Percentiles rank a stretch among this genome's conserved stretches.
These are phyloP conservation scores for Chenopodium album DNA, from an alignment of 148 eudicot species.

Conservation along the genomic window DNA sequence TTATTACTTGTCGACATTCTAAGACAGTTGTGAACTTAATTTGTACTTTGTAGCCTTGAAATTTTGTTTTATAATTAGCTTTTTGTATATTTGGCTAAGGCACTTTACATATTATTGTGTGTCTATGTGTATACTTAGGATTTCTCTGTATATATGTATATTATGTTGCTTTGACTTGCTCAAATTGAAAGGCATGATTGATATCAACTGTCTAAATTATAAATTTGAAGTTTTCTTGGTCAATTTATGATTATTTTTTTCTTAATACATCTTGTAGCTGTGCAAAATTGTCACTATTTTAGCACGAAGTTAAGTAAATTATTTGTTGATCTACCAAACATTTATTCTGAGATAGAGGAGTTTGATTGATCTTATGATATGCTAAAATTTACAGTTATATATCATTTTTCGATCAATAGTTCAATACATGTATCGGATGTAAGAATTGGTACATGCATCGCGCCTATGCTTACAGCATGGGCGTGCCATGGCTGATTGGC, in stretches of 20 bases:
- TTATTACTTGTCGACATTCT: constrained; percentile 2
- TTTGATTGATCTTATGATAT: too few relatives aligned
- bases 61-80: background rate
- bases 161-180: background rate
- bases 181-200: background rate
- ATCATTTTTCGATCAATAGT: too few relatives aligned
- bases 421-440: too few relatives aligned
- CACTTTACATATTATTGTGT: background rate
- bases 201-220: background rate
- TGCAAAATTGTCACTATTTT: too few relatives aligned
- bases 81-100: background rate
- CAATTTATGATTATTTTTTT: background rate
- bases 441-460: too few relatives aligned
- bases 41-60: background rate
- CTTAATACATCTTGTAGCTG: too few relatives aligned
- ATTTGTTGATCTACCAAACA: too few relatives aligned
- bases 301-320: too few relatives aligned
- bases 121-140: background rate
- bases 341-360: too few relatives aligned
- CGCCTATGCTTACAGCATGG: too few relatives aligned
- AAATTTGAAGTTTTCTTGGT: background rate
- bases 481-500: too few relatives aligned
- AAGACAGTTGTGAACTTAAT: background rate
- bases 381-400: too few relatives aligned
- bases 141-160: background rate